These are phyloP conservation scores for Candida nonsorbophila DNA, from an alignment of 805 yeast genomes.

Conservation along the genomic window DNA sequence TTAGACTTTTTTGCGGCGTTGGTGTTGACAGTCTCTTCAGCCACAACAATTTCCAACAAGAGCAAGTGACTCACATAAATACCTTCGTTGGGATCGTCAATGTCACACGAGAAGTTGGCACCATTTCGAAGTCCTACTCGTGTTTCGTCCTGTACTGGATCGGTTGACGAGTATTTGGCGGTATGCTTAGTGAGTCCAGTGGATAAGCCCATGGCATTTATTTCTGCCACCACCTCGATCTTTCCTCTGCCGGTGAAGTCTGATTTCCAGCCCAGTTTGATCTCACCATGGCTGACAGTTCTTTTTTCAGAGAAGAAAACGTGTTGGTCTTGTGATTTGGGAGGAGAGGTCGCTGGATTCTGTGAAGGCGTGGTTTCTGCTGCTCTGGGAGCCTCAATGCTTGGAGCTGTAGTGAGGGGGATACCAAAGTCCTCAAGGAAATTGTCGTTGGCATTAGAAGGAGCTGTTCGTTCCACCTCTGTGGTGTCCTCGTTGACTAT, in stretches of 20 bases:
- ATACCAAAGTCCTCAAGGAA: slow-evolving; percentile 21
- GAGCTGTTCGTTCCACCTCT: slow-evolving; percentile 13
- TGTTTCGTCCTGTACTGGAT: slow-evolving; percentile 18
- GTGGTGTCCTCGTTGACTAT: slow-evolving; percentile 12
- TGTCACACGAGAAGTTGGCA: slow-evolving; percentile 69
- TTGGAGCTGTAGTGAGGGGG: background rate
- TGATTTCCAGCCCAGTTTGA: slow-evolving; percentile 92
- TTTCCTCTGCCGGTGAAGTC: slow-evolving; percentile 77
- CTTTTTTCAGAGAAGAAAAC: slow-evolving; percentile 69
- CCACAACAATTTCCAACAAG: slow-evolving; percentile 85
- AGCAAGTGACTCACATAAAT: slow-evolving; percentile 70
- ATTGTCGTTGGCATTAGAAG: slow-evolving; percentile 18
- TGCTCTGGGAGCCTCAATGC: background rate
- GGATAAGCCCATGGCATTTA: slow-evolving; percentile 53
- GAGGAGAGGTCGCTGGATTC: slow-evolving; percentile 1
- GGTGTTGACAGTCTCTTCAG: slow-evolving; percentile 70
- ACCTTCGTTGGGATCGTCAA: slow-evolving; percentile 78
- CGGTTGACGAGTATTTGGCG: slow-evolving; percentile 38
- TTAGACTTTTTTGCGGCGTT: slow-evolving; percentile 9
- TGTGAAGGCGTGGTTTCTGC: too few relatives aligned
- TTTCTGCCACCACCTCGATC: slow-evolving; percentile 73
- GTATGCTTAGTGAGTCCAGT: slow-evolving; percentile 48
- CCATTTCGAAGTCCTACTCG: slow-evolving; percentile 24
- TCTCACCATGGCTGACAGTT: slow-evolving; percentile 70
- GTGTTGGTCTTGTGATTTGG: slow-evolving; percentile 16